Base-by-base conservation (phyloP, 202 grass and related monocot genomes). In the Brachypodium distachyon region DNA sequence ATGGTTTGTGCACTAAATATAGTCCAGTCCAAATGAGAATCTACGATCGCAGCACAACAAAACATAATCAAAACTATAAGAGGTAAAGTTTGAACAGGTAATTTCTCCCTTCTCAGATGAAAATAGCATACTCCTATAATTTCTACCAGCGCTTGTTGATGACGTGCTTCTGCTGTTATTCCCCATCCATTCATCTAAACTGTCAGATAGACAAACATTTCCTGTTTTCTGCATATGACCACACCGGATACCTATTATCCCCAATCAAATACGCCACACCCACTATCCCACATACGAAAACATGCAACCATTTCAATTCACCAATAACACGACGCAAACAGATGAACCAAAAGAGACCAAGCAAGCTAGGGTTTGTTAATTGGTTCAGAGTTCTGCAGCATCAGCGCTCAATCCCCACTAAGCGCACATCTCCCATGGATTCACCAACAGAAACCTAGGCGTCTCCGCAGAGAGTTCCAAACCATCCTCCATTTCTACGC, bases 341-440 rank as follows among this genome's bases (percentile, higher is more conserved):
- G 12, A 66, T 10, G 16, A 67, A 29, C 27, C 1, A 40, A 38
- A 40, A 38, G 37, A 78, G 40, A 36, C 16, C 44, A 78, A 78
- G 42, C 17, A 66, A 59, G 14, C 33, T 87, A 78, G 67, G 50
- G 80, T 52, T 83, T 73, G 73, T n/a, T 4, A 25, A 77, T 67
- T 25, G 39, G 31, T 11, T 3, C 44, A 25, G 14, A 58, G 23
- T 17, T 5, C 42, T 46, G 7, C 11, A 39, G 48, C 38, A 71
- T 34, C 27, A 12, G 37, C 13, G 13, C 22, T 60, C 59, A 59
- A 61, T 68, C 51, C 28, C 43, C 42, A 61, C 16, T 19, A 61
- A 73, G 3, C 31, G n/a, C n/a, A 19, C 46, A 41, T 55, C 8
- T 27, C 79, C 23, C 25, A 50, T 70, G 38, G 49, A 79, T 87